phyloP scores from a whole-genome alignment of 768 basidiomycete genomes.

The Dioszegia aurantiaca region DNA sequence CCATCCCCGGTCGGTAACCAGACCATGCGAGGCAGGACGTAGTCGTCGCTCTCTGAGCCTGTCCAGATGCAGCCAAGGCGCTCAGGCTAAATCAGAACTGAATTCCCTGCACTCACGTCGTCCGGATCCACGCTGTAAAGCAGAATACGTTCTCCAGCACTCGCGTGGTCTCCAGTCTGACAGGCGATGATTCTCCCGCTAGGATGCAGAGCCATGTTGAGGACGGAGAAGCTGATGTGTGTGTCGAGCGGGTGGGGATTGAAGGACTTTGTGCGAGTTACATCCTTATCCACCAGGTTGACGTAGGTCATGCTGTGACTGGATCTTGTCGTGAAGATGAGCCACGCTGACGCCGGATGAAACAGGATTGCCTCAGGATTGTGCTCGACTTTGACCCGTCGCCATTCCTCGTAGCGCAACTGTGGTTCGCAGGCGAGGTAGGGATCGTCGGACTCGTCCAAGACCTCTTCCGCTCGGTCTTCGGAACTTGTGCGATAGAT shows the following conservation, averaged over 20 bases:
- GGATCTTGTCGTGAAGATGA: conserved; percentile 35
- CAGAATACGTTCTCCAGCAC: conserved; percentile 45
- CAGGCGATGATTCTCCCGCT: conserved; percentile 45
- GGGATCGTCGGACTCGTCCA: conserved; percentile 43
- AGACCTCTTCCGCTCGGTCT: conserved; percentile 22
- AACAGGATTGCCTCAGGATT: conserved; percentile 50
- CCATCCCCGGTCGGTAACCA: conserved; percentile 50
- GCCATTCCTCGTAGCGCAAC: conserved; percentile 34
- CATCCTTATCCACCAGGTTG: conserved; percentile 14
- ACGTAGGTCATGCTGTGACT: conserved; percentile 17
- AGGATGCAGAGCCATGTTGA: conserved; percentile 47
- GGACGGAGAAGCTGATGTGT: conserved; percentile 48
- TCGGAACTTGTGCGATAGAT: conserved; percentile 24
- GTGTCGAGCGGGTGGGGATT: conserved; percentile 49
- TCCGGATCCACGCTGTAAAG: conserved; percentile 44
- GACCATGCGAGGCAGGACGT: conserved; percentile 48
- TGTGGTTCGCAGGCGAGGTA: conserved; percentile 38
- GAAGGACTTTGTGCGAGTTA: conserved; percentile 41
- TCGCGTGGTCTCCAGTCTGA: conserved; percentile 50
- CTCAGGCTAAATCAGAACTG: conserved; percentile 24
- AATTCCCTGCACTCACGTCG: conserved; percentile 21
- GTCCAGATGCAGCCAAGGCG: conserved; percentile 48
- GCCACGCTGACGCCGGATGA: conserved; percentile 31
- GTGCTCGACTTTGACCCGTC: conserved; percentile 32
- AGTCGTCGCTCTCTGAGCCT: conserved; percentile 43